Conservation (phyloP, 129 eudicot species). For the Tanacetum coccineum region DNA sequence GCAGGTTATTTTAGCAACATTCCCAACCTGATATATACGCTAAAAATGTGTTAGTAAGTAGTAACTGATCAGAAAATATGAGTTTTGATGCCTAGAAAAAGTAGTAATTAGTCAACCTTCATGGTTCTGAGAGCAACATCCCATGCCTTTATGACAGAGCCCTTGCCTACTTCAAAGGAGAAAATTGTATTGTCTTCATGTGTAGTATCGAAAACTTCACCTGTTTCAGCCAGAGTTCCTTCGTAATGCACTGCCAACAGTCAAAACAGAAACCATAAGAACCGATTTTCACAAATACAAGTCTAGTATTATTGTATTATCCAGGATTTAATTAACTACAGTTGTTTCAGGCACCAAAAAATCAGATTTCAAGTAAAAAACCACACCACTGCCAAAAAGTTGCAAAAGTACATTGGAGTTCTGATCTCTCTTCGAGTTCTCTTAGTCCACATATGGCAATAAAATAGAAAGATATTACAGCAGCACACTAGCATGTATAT, state of each 20-base stretch:
- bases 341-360: no score
- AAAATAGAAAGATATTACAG: no score
- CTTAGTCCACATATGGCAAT: not conserved
- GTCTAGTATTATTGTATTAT: no score
- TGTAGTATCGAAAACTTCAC: conserved; percentile 94
- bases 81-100: not conserved
- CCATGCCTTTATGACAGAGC: conserved; percentile 94
- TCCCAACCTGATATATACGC: conserved; percentile 64
- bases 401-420: not conserved
- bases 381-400: not conserved
- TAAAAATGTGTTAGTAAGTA: not conserved
- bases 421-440: not conserved
- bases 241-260: conserved; percentile 81
- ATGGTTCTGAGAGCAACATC: conserved; percentile 91
- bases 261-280: conserved; percentile 8
- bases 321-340: no score
- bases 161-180: conserved; percentile 77
- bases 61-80: not conserved
- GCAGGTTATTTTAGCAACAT: conserved; percentile 87
- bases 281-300: not conserved
- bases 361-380: not conserved
- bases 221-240: conserved; percentile 81
- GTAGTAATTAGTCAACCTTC: conserved; percentile 53
- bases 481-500: no score
- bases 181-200: conserved; percentile 92